These are phyloP conservation scores for Syzygium grande DNA, from an alignment of 345 rosid genomes.

Conservation along the genomic window DNA sequence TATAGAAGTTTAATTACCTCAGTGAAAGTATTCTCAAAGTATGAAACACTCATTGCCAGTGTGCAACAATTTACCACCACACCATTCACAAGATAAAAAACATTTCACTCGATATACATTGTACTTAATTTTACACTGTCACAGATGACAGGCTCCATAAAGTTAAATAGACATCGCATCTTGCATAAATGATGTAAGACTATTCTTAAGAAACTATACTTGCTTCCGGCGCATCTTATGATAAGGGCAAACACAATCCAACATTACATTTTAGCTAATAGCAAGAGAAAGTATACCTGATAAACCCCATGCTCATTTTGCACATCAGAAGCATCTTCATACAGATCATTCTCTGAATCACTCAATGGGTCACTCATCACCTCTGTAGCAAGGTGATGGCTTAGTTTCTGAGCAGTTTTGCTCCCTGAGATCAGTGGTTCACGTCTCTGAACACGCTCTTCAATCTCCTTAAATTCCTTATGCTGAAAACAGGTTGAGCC, in stretches of 20 bases:
- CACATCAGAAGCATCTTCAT: conserved; percentile 66
- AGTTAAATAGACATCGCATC: not conserved
- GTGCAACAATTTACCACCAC: not conserved
- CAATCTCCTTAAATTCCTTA: conserved; percentile 93
- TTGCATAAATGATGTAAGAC: not conserved
- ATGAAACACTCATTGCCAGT: not conserved
- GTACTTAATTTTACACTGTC: not conserved
- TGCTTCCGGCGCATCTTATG: not conserved
- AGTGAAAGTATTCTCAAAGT: not conserved
- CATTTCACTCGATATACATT: not conserved
- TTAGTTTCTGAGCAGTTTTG: conserved; percentile 70
- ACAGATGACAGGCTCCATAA: not conserved
- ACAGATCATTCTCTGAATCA: conserved; percentile 76
- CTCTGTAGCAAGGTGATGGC: conserved; percentile 69
- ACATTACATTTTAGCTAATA: not conserved
- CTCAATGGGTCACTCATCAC: conserved; percentile 78
- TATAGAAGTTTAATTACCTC: not conserved
- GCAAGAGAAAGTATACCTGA: not conserved
- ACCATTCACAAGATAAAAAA: not conserved
- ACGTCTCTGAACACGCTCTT: conserved; percentile 63
- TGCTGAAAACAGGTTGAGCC: conserved; percentile 45
- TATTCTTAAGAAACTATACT: not conserved
- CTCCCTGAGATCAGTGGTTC: conserved; percentile 80
- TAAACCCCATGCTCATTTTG: conserved; percentile 62
- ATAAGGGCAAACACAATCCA: not conserved